Conservation (phyloP, 352 stramenopile species). For the Peronospora tabacina region DNA sequence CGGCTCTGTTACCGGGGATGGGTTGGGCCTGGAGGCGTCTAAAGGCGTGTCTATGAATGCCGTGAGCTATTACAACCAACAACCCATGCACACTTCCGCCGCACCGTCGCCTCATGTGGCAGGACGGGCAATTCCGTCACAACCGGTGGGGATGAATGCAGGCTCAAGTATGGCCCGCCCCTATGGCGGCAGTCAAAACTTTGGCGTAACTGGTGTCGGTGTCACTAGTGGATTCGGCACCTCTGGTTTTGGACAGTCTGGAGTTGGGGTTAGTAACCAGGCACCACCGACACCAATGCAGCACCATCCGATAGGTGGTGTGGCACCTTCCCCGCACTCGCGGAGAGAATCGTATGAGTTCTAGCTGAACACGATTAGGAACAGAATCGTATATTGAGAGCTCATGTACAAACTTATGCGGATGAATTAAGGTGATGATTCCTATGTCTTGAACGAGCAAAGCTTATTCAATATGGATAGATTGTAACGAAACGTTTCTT, state of each 20-base stretch:
- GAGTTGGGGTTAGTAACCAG: conserved; percentile 4
- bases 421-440: not conserved
- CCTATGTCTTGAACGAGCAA: conserved; percentile 16
- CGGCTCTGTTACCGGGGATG: conserved; percentile 6
- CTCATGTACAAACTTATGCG: conserved; percentile 16
- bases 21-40: conserved; percentile 21
- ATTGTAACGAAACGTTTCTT: conserved; percentile 11
- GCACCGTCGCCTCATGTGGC: conserved; percentile 37
- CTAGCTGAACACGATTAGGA: conserved; percentile 17
- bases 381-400: conserved; percentile 4
- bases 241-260: conserved; percentile 1
- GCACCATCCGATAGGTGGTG: conserved; percentile 14
- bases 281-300: conserved; percentile 22
- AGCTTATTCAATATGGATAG: conserved; percentile 26
- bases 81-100: conserved; percentile 34
- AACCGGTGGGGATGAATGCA: conserved; percentile 29
- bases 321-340: conserved; percentile 22
- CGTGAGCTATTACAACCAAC: conserved; percentile 50
- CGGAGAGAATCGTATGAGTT: conserved; percentile 38
- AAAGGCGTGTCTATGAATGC: conserved; percentile 30
- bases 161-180: conserved; percentile 1
- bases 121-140: conserved; percentile 38
- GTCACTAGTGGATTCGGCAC: conserved; percentile 8
- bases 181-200: conserved; percentile 20
- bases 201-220: conserved; percentile 1